A percentile compares a stretch with the other conserved stretches of the same genome.
phyloP scores from a whole-genome alignment of 2,329 filamentous ascomycete genomes.

The Hirsutella minnesotensis region DNA sequence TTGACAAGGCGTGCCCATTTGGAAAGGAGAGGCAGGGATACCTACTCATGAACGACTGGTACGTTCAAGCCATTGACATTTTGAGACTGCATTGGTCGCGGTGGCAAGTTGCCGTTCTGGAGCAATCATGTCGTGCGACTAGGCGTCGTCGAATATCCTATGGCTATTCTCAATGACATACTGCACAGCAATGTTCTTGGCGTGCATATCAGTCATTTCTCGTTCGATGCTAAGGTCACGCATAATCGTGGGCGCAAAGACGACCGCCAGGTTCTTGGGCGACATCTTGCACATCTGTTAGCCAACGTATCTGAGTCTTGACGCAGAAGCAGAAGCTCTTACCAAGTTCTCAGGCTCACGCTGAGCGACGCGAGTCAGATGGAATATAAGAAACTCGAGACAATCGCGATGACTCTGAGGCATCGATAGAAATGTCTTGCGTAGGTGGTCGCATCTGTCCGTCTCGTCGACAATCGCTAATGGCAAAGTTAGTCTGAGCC shows the following conservation, averaged over 20 bases:
- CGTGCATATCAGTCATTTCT: constrained; percentile 92
- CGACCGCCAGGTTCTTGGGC: constrained; percentile 87
- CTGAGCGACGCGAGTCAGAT: constrained; percentile 75
- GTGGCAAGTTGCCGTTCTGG: neutral
- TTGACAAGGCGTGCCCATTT: no score
- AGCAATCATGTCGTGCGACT: neutral
- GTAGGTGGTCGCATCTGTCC: constrained; percentile 60
- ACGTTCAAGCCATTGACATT: no score
- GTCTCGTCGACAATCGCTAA: constrained; percentile 51
- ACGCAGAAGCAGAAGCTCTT: constrained; percentile 16
- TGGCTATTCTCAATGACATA: constrained; percentile 87
- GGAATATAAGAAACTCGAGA: constrained; percentile 87
- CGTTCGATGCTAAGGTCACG: constrained; percentile 77
- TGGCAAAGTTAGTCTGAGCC: neutral
- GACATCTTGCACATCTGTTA: constrained; percentile 56
- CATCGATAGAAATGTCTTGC: constrained; percentile 63
- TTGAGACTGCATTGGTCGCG: no score
- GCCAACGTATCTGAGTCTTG: neutral
- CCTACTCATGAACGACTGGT: no score
- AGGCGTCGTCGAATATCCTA: constrained; percentile 55
- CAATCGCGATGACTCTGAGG: constrained; percentile 79
- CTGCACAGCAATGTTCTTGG: constrained; percentile 85
- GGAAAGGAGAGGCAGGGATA: no score
- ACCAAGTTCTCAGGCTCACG: constrained; percentile 77
- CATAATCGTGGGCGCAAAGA: constrained; percentile 97